Percentiles rank a stretch among this genome's conserved stretches.
These are phyloP conservation scores for Penicillium malachiteum DNA, from an alignment of 495 filamentous ascomycete genomes.

Conservation along the genomic window DNA sequence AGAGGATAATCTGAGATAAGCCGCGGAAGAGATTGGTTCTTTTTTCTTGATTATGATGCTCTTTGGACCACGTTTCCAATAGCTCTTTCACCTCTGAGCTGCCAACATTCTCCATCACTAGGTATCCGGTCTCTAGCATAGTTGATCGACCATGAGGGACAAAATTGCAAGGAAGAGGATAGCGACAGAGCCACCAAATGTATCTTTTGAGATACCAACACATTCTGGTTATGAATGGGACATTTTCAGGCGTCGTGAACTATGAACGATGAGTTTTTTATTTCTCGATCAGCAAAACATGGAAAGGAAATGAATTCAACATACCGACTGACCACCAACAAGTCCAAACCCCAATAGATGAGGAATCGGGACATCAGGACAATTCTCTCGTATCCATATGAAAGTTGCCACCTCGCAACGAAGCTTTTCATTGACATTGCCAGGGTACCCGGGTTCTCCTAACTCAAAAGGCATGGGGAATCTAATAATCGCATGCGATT, in stretches of 20 bases:
- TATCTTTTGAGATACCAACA: slow-evolving; percentile 18
- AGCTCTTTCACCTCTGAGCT: slow-evolving; percentile 8
- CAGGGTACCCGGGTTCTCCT: slow-evolving; percentile 32
- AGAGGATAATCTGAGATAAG: slow-evolving; percentile 25
- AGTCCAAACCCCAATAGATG: slow-evolving; percentile 34
- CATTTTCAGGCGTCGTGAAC: slow-evolving; percentile 17
- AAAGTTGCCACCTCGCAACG: slow-evolving; percentile 38
- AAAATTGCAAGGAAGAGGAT: slow-evolving; percentile 19
- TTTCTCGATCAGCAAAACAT: slow-evolving; percentile 9
- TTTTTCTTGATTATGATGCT: not conserved
- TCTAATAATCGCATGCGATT: slow-evolving; percentile 30
- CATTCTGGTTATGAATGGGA: slow-evolving; percentile 18
- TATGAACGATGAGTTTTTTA: not conserved
- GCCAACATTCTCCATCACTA: slow-evolving; percentile 32
- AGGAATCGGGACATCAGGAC: slow-evolving; percentile 32
- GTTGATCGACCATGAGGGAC: slow-evolving; percentile 12
- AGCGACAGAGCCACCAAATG: slow-evolving; percentile 16
- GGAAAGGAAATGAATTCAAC: not conserved
- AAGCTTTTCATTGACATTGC: slow-evolving; percentile 41
- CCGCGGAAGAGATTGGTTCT: slow-evolving; percentile 27
- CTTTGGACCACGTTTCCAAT: slow-evolving; percentile 2
- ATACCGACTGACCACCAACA: not conserved
- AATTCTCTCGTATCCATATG: slow-evolving; percentile 36
- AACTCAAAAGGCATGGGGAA: slow-evolving; percentile 40
- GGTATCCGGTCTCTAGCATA: slow-evolving; percentile 20